Percentiles rank a stretch among this genome's conserved stretches.
Conservation (phyloP, 1,284 basidiomycete species). For the Irpex sp. region DNA sequence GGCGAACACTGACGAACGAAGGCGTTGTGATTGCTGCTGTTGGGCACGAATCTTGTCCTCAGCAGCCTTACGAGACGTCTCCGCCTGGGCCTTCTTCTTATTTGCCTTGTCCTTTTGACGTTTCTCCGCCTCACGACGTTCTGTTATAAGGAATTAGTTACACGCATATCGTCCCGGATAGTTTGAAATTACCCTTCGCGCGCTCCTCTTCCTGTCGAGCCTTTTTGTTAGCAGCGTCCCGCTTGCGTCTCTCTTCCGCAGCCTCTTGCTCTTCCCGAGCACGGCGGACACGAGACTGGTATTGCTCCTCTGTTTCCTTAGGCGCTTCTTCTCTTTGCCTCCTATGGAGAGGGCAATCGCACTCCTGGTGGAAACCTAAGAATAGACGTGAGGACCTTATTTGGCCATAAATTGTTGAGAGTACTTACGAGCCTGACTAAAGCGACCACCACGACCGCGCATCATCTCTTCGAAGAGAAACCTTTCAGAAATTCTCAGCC, state of each 20-base stretch:
- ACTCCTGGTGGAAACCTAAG: not conserved
- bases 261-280: conserved; percentile 46
- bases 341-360: not conserved
- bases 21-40: conserved; percentile 43
- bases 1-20: conserved; percentile 55
- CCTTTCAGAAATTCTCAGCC: conserved; percentile 23
- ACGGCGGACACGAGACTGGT: conserved; percentile 43
- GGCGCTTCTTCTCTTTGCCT: not conserved
- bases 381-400: not conserved
- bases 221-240: conserved; percentile 41
- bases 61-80: conserved; percentile 44
- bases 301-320: conserved; percentile 31
- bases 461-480: conserved; percentile 43
- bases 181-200: conserved; percentile 38
- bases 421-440: conserved; percentile 23
- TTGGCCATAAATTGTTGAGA: too few relatives aligned
- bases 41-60: conserved; percentile 41
- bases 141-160: conserved; percentile 14
- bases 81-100: conserved; percentile 49
- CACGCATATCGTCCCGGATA: not conserved
- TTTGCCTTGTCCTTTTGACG: conserved; percentile 51
- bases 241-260: conserved; percentile 44
- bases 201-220: conserved; percentile 43
- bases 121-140: conserved; percentile 49
- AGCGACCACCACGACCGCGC: conserved; percentile 31